Evolutionary conservation across 345 rosid genomes (phyloP), one percentile per base, ranked within the genome.

Genomic region (Conringia planisiliqua): DNA sequence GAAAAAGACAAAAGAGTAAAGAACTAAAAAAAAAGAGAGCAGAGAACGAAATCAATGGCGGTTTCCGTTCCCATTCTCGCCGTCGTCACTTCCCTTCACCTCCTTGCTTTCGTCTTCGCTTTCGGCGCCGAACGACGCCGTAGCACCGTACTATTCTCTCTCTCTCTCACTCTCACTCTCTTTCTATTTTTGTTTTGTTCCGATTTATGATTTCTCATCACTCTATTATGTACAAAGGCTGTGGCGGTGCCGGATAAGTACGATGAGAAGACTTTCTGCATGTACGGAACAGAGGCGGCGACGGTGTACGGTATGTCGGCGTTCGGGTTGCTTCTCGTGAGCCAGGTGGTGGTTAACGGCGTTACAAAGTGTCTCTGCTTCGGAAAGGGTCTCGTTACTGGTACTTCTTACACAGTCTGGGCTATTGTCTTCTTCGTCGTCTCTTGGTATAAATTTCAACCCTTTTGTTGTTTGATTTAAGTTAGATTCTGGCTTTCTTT

Each of bases 121-220:
- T 76, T 95, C 69, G 99, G 99, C 27, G 97, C 97, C 48, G 99
- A 92, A 67, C 89, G 89, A 62, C 97, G 99, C 80, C 99, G 99
- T 35, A 88, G 97, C 92, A 77, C 80, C 5, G 98, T 94, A 85
- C 40, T 61, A 36, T 61, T 57, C 70, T 27, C 66, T 66, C 72
- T 59, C 35, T 22, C 48, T 44, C 27, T 18, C n/a, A n/a, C n/a
- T n/a, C n/a, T n/a, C n/a, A n/a, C 2, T 50, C 16, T 8, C 2
- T 16, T 14, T 70, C 3, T 27, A 1, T 1, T 1, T 47, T 32
- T 46, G 16, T 44, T 11, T 1, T 17, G 20, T 27, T 44, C 44
- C 26, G 33, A 62, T 20, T 71, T 26, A 9, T 44, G 14, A 13
- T 46, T 54, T 22, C 10, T 18, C 20, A 2, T 46, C 52, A 24